phyloP scores from a whole-genome alignment of 345 rosid species.

The Salix brachista region DNA sequence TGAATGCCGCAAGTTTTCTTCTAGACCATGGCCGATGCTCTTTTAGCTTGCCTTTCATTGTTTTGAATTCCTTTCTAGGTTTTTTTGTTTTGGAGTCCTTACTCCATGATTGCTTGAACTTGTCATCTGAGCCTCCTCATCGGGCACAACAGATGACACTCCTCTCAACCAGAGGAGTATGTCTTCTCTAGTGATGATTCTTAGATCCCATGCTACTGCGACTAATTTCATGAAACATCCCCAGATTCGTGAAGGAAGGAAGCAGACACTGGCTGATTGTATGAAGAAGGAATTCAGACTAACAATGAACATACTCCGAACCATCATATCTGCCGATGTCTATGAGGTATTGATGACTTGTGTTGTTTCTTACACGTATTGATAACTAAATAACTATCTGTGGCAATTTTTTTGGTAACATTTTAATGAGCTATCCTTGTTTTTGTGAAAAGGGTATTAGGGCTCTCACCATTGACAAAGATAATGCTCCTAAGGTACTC shows the following conservation, averaged over 20 bases:
- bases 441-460: constrained; percentile 66
- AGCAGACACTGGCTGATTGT: constrained; percentile 58
- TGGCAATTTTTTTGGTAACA: background rate
- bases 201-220: background rate
- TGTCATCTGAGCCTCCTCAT: background rate
- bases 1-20: no score
- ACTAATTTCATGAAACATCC: background rate
- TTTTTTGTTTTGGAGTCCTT: no score
- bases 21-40: no score
- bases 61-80: no score
- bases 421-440: background rate
- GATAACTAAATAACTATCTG: background rate
- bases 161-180: background rate
- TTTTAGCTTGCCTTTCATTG: no score
- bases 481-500: constrained; percentile 82
- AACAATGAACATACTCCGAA: constrained; percentile 60
- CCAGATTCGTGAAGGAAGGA: constrained; percentile 87
- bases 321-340: constrained; percentile 61
- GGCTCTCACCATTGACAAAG: constrained; percentile 86
- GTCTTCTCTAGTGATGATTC: background rate
- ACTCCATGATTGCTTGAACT: background rate
- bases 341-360: constrained; percentile 54
- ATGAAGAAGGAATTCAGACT: constrained; percentile 83
- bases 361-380: background rate
- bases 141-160: background rate